phyloP scores from a whole-genome alignment of 164 flowering plant genomes.

The Umbellularia californica region DNA sequence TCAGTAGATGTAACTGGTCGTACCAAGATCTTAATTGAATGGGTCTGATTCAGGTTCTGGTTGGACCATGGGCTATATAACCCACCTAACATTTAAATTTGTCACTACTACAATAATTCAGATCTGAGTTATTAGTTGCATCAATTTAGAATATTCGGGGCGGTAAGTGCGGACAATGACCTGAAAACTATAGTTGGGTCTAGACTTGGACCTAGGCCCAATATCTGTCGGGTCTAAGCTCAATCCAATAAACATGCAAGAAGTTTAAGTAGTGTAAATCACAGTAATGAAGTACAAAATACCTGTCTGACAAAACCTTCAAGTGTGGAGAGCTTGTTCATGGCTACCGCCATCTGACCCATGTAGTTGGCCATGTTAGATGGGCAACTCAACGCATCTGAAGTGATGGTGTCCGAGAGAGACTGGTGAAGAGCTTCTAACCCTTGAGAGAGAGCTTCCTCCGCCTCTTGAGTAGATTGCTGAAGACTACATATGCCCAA shows the following conservation, averaged over 20 bases:
- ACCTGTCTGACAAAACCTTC: constrained; percentile 96
- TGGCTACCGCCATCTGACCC: constrained; percentile 94
- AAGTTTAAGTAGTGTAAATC: not conserved
- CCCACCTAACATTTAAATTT: too few relatives aligned
- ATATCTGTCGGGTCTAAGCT: too few relatives aligned
- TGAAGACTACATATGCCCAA: constrained; percentile 77
- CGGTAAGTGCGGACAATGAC: too few relatives aligned
- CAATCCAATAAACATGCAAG: not conserved
- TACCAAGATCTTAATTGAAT: too few relatives aligned
- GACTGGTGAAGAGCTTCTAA: constrained; percentile 78
- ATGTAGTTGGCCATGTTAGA: constrained; percentile 83
- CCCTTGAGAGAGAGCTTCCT: constrained; percentile 86
- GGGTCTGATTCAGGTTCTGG: too few relatives aligned
- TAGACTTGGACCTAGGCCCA: too few relatives aligned
- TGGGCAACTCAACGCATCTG: constrained; percentile 64
- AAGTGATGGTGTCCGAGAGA: constrained; percentile 70
- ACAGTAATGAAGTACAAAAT: not conserved
- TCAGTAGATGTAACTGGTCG: too few relatives aligned
- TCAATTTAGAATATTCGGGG: too few relatives aligned
- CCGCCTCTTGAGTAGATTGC: constrained; percentile 81
- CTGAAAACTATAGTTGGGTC: too few relatives aligned
- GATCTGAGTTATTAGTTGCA: too few relatives aligned
- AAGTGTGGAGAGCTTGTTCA: constrained; percentile 88
- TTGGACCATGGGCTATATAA: too few relatives aligned
- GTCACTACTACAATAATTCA: too few relatives aligned